Percentiles rank a stretch among this genome's conserved stretches.
Conservation (phyloP, 768 basidiomycete genomes). For the Mycena haematopus region DNA sequence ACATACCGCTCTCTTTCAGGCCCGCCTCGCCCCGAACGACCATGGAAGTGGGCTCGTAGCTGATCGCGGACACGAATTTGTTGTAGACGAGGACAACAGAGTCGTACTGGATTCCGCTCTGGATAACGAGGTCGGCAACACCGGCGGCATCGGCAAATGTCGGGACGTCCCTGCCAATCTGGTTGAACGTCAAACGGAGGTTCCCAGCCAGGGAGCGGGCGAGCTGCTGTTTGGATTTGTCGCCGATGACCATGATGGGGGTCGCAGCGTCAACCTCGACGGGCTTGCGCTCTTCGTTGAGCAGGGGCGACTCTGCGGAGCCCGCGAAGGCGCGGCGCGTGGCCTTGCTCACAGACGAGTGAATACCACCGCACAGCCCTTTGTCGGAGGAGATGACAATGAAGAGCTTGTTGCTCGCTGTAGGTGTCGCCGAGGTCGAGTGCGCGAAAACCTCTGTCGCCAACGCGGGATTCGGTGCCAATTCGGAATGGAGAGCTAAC, state of each 20-base stretch:
- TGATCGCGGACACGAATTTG: slow-evolving; percentile 87
- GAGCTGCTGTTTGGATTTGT: slow-evolving; percentile 97
- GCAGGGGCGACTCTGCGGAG: slow-evolving; percentile 56
- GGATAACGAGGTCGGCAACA: slow-evolving; percentile 91
- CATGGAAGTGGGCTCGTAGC: slow-evolving; percentile 81
- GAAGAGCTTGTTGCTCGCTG: slow-evolving; percentile 87
- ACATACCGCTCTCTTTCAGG: slow-evolving; percentile 82
- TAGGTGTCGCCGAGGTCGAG: slow-evolving; percentile 68
- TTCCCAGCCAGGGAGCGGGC: slow-evolving; percentile 67
- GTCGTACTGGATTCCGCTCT: slow-evolving; percentile 87
- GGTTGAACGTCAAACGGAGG: slow-evolving; percentile 90
- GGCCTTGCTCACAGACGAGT: slow-evolving; percentile 93
- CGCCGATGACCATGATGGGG: slow-evolving; percentile 87
- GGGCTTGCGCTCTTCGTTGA: slow-evolving; percentile 46
- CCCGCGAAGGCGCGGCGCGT: slow-evolving; percentile 75
- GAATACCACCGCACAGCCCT: slow-evolving; percentile 99
- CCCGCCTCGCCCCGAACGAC: slow-evolving; percentile 84
- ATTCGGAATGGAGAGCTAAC: slow-evolving; percentile 4
- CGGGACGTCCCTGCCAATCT: slow-evolving; percentile 96
- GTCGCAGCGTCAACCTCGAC: slow-evolving; percentile 62
- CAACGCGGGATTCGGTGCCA: not conserved
- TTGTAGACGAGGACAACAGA: slow-evolving; percentile 83
- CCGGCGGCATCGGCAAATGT: slow-evolving; percentile 96
- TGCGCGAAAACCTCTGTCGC: slow-evolving; percentile 86
- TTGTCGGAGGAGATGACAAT: slow-evolving; percentile 97